Evolutionary conservation across 1,139 yeast species (phyloP).

Genomic region (Taiozyma onychis): DNA sequence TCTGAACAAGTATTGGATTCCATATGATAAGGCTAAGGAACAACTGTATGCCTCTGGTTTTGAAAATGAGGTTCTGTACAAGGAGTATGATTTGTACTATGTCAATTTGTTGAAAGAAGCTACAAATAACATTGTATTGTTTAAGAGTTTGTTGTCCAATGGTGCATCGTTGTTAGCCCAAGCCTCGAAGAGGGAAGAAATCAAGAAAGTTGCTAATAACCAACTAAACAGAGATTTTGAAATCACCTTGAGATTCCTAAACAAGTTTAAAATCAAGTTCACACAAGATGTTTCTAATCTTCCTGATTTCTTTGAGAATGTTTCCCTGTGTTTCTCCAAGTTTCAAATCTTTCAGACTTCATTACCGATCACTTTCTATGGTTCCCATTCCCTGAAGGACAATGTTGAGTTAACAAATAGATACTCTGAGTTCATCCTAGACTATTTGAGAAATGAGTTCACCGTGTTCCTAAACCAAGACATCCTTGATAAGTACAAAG

Average conservation of each 20-base stretch:
- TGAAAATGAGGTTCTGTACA: conserved; percentile 17
- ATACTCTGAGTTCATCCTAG: conserved; percentile 17
- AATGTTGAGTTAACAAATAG: conserved; percentile 17
- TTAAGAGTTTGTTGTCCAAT: conserved; percentile 18
- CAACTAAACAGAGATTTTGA: conserved; percentile 19
- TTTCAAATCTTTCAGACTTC: conserved; percentile 22
- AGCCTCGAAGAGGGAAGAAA: conserved; percentile 9
- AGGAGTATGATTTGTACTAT: conserved; percentile 18
- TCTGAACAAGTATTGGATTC: conserved; percentile 18
- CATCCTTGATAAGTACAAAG: conserved; percentile 5
- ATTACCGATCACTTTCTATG: conserved; percentile 17
- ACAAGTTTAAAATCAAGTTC: conserved; percentile 18
- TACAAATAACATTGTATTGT: conserved; percentile 19
- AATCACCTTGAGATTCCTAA: conserved; percentile 19
- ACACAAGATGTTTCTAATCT: conserved; percentile 6
- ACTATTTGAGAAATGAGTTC: conserved; percentile 17
- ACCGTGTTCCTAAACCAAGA: conserved; percentile 13
- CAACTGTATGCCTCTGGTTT: conserved; percentile 14
- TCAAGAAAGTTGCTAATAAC: conserved; percentile 8
- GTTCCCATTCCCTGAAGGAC: conserved; percentile 18
- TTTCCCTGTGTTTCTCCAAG: conserved; percentile 19
- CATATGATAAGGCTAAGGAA: conserved; percentile 5
- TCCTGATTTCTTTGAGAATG: conserved; percentile 14
- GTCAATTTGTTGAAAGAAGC: conserved; percentile 17
- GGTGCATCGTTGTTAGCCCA: conserved; percentile 18